phyloP scores from a whole-genome alignment of 345 rosid species.

The Linum usitatissimum region DNA sequence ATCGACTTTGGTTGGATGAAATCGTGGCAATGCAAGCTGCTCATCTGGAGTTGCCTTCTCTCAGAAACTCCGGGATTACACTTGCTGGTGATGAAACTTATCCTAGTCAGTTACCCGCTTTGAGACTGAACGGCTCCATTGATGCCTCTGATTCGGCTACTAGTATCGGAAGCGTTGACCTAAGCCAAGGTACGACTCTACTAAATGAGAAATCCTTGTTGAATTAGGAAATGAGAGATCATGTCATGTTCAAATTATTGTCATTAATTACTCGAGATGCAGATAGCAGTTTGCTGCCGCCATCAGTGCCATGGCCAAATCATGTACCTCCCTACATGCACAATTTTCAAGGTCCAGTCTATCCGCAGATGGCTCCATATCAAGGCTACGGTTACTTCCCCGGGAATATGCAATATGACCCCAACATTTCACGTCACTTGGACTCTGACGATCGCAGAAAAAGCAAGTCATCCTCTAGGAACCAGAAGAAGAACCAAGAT shows the following conservation, averaged over 20 bases:
- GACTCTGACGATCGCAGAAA: slow-evolving; percentile 35
- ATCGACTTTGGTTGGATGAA: slow-evolving; percentile 87
- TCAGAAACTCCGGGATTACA: slow-evolving; percentile 70
- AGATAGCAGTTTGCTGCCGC: slow-evolving; percentile 29
- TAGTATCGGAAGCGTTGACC: slow-evolving; percentile 47
- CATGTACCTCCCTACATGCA: slow-evolving; percentile 70
- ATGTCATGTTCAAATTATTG: background rate
- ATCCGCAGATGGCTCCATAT: slow-evolving; percentile 51
- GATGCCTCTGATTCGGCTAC: slow-evolving; percentile 37
- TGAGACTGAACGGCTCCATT: slow-evolving; percentile 30
- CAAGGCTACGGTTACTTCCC: slow-evolving; percentile 64
- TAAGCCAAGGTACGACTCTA: slow-evolving; percentile 38
- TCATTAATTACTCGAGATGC: slow-evolving; percentile 12
- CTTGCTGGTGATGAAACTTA: slow-evolving; percentile 68
- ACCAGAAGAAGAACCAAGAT: slow-evolving; percentile 53
- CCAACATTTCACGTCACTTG: slow-evolving; percentile 22
- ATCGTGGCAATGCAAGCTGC: slow-evolving; percentile 90
- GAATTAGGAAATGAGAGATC: background rate
- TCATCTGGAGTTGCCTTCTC: slow-evolving; percentile 58
- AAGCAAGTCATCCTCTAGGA: slow-evolving; percentile 46
- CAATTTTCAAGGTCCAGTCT: slow-evolving; percentile 59
- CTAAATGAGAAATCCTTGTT: background rate
- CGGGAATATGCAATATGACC: slow-evolving; percentile 56
- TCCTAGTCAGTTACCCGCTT: slow-evolving; percentile 20
- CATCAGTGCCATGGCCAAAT: slow-evolving; percentile 65